Conservation (phyloP, 2,329 filamentous ascomycete species). For the Penicillium hordei region DNA sequence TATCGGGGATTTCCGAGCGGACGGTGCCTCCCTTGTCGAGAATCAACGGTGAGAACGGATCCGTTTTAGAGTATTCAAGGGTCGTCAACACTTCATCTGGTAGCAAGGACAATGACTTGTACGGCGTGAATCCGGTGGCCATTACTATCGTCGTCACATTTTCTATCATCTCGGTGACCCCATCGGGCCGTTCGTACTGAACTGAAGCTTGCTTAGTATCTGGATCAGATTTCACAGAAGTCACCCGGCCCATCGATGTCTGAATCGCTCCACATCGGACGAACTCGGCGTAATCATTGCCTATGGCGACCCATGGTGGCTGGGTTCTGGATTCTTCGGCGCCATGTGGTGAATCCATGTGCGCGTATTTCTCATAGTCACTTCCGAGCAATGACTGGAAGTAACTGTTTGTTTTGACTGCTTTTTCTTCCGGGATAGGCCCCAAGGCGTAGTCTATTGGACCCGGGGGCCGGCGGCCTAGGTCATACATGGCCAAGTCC, state of each 20-base stretch:
- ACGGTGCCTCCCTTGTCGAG: constrained; percentile 68
- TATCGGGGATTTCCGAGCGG: constrained; percentile 58
- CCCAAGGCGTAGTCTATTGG: constrained; percentile 65
- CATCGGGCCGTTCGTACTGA: constrained; percentile 41
- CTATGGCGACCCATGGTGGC: constrained; percentile 68
- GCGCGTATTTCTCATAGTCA: constrained; percentile 45
- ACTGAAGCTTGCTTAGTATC: constrained; percentile 15
- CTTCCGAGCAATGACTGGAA: constrained; percentile 45
- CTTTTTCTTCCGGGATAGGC: constrained; percentile 60
- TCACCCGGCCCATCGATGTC: constrained; percentile 47
- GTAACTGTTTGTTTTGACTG: constrained; percentile 54
- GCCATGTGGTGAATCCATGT: constrained; percentile 37
- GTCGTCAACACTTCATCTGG: constrained; percentile 54
- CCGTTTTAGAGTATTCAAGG: constrained; percentile 58
- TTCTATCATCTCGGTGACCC: constrained; percentile 47
- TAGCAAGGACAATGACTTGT: constrained; percentile 64
- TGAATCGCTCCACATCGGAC: constrained; percentile 64
- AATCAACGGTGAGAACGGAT: constrained; percentile 61
- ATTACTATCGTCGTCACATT: constrained; percentile 68
- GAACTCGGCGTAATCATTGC: constrained; percentile 71
- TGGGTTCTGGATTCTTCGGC: constrained; percentile 45
- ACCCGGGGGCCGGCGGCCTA: constrained; percentile 58
- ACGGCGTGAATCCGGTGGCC: constrained; percentile 72
- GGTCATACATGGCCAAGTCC: constrained; percentile 71
- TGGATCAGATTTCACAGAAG: constrained; percentile 10